Conservation (phyloP, 2,329 filamentous ascomycete genomes). For the Alternaria infectoria region DNA sequence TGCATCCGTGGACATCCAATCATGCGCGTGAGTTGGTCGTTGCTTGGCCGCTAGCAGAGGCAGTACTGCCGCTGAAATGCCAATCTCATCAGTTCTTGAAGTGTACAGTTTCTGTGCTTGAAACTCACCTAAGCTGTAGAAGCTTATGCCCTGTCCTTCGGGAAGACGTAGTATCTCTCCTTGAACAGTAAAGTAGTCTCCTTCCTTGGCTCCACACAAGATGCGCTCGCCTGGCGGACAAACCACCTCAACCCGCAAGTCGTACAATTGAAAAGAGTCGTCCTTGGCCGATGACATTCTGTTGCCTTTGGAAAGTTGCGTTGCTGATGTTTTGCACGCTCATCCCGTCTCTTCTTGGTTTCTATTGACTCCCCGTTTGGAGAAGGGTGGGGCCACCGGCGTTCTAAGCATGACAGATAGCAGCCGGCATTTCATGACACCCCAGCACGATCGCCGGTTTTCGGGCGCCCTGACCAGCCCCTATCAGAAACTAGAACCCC, state of each 20-base stretch:
- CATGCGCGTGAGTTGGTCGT: slow-evolving; percentile 13
- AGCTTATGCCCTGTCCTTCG: slow-evolving; percentile 9
- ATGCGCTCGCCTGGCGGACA: slow-evolving; percentile 14
- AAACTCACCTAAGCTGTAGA: slow-evolving; percentile 13
- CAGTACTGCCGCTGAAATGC: slow-evolving; percentile 4
- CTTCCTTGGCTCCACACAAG: slow-evolving; percentile 11
- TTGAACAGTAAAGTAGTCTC: slow-evolving; percentile 12
- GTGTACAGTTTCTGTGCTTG: neutral
- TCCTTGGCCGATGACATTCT: neutral
- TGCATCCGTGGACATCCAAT: slow-evolving; percentile 19
- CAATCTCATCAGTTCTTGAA: neutral
- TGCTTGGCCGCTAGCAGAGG: slow-evolving; percentile 13
- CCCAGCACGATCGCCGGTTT: neutral
- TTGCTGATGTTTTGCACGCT: neutral
- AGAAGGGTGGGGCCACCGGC: neutral
- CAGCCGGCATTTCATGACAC: neutral
- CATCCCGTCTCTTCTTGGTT: neutral
- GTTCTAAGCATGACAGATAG: neutral
- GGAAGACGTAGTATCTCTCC: slow-evolving; percentile 18
- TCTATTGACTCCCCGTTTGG: neutral
- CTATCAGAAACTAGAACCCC: neutral
- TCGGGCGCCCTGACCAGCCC: neutral
- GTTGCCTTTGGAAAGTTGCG: neutral
- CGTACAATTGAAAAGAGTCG: slow-evolving; percentile 13
- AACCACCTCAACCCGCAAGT: slow-evolving; percentile 14